Conservation (phyloP, 441 rosid species). For the Breynia disticha region DNA sequence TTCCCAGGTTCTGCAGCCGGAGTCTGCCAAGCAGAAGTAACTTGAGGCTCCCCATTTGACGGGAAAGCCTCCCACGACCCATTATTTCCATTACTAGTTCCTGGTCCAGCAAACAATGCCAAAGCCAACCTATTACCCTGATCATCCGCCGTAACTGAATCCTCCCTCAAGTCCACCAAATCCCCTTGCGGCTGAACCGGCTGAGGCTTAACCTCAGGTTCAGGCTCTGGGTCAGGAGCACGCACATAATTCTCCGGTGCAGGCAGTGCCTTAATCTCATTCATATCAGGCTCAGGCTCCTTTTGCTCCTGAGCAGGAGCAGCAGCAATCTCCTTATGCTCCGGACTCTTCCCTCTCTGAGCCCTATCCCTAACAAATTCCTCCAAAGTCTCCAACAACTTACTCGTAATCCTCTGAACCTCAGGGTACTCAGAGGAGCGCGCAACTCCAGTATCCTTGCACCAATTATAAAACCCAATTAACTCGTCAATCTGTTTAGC, state of each 20-base stretch:
- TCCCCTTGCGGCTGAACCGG: constrained; percentile 46
- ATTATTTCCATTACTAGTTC: constrained; percentile 30
- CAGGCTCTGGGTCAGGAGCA: constrained; percentile 43
- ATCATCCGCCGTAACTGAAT: constrained; percentile 57
- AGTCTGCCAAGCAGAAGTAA: constrained; percentile 95
- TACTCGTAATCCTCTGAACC: constrained; percentile 85
- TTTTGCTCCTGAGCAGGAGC: constrained; percentile 41
- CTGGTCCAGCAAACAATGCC: constrained; percentile 71
- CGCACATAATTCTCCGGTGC: constrained; percentile 59
- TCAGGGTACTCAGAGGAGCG: constrained; percentile 95
- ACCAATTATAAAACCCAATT: constrained; percentile 66
- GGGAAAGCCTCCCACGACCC: constrained; percentile 92
- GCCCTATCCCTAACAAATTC: constrained; percentile 92
- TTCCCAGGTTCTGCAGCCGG: constrained; percentile 83
- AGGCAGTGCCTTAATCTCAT: constrained; percentile 81
- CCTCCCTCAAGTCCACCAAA: constrained; percentile 80
- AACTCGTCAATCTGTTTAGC: constrained; percentile 93
- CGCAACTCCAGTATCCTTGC: constrained; percentile 80
- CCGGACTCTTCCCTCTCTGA: constrained; percentile 71
- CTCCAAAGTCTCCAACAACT: constrained; percentile 82
- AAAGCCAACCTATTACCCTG: constrained; percentile 82
- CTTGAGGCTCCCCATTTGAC: constrained; percentile 46
- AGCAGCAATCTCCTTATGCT: constrained; percentile 53
- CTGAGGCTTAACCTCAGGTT: constrained; percentile 42
- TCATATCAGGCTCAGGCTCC: constrained; percentile 61